Conservation (phyloP, 257 asterid species). For the Plantago major region DNA sequence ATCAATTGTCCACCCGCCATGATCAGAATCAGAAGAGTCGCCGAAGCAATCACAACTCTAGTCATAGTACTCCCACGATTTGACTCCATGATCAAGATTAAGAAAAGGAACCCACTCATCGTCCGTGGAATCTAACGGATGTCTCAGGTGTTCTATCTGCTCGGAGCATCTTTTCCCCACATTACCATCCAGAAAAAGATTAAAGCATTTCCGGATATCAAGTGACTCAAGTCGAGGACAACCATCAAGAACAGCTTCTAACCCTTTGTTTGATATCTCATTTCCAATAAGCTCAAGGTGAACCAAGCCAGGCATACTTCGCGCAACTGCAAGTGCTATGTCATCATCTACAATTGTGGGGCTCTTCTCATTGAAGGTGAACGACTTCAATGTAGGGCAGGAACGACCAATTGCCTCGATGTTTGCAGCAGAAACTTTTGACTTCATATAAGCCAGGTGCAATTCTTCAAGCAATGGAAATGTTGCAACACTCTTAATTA, state of each 20-base stretch:
- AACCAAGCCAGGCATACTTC: slow-evolving; percentile 37
- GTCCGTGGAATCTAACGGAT: slow-evolving; percentile 18
- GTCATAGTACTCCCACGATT: too few relatives aligned
- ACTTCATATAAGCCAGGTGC: slow-evolving; percentile 23
- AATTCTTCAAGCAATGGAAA: slow-evolving; percentile 45
- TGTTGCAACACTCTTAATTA: slow-evolving; percentile 20
- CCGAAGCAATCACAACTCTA: too few relatives aligned
- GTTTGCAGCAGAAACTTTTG: background rate
- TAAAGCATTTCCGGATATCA: slow-evolving; percentile 36
- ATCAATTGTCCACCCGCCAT: too few relatives aligned
- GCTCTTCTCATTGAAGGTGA: slow-evolving; percentile 18
- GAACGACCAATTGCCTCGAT: slow-evolving; percentile 34
- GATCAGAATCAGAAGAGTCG: too few relatives aligned
- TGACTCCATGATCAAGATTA: too few relatives aligned
- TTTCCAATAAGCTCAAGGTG: slow-evolving; percentile 36
- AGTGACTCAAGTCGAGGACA: slow-evolving; percentile 51
- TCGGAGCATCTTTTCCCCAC: slow-evolving; percentile 30
- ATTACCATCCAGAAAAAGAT: slow-evolving; percentile 29
- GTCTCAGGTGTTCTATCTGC: slow-evolving; percentile 30
- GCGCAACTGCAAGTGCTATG: slow-evolving; percentile 35
- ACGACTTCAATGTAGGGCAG: slow-evolving; percentile 39
- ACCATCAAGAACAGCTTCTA: slow-evolving; percentile 41
- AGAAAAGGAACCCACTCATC: background rate
- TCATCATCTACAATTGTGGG: background rate
- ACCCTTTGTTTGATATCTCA: slow-evolving; percentile 26